Percentiles rank a stretch among this genome's conserved stretches.
Conservation (phyloP, 116 monocot genomes). For the Posidonia oceanica region DNA sequence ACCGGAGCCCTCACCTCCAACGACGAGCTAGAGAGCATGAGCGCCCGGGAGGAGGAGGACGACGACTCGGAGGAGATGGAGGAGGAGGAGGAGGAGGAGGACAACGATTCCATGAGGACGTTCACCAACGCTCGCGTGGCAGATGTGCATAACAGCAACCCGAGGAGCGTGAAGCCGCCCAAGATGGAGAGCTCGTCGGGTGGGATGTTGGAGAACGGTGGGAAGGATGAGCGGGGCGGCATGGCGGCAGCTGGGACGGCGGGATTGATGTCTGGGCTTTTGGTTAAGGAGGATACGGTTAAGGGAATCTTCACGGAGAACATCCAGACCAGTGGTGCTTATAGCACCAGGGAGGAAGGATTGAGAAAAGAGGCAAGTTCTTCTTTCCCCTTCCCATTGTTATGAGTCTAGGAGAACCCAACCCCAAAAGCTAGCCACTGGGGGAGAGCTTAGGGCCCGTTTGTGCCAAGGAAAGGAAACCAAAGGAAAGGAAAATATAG, state of each 20-base stretch:
- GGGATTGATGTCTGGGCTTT: slow-evolving; percentile 39
- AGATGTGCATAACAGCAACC: slow-evolving; percentile 16
- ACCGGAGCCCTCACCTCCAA: slow-evolving; percentile 38
- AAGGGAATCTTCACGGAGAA: slow-evolving; percentile 97
- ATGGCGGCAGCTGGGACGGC: neutral
- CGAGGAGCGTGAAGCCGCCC: slow-evolving; percentile 50
- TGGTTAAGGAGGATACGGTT: slow-evolving; percentile 76
- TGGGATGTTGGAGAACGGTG: slow-evolving; percentile 9
- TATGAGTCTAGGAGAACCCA: neutral
- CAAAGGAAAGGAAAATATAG: too few relatives aligned
- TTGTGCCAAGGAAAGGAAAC: too few relatives aligned
- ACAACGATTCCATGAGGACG: slow-evolving; percentile 52
- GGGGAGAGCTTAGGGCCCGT: too few relatives aligned
- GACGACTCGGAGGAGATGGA: slow-evolving; percentile 46
- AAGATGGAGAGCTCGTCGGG: slow-evolving; percentile 21
- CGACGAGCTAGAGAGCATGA: slow-evolving; percentile 64
- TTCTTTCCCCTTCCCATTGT: neutral
- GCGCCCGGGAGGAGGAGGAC: slow-evolving; percentile 51
- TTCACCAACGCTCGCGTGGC: slow-evolving; percentile 67
- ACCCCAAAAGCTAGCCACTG: too few relatives aligned
- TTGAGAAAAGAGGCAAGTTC: slow-evolving; percentile 72
- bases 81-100: slow-evolving; percentile 35
- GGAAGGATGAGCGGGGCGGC: slow-evolving; percentile 30
- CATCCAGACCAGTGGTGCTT: slow-evolving; percentile 91
- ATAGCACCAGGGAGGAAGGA: slow-evolving; percentile 93